Conservation (phyloP, 108 stramenopile genomes). For the Discostella pseudostelligera region DNA sequence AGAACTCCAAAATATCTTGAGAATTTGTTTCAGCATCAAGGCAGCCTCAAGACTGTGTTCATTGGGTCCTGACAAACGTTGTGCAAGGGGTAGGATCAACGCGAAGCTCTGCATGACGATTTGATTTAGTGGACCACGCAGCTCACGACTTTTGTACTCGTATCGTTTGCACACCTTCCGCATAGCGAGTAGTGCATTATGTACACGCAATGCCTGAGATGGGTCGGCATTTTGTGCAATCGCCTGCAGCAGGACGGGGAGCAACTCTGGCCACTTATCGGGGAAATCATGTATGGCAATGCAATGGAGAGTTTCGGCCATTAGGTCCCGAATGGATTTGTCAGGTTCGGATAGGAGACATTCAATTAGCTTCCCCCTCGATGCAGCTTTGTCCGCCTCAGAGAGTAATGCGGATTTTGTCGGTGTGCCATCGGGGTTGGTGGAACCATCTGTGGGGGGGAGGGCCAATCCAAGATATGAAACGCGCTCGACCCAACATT, state of each 20-base stretch:
- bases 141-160: conserved; percentile 94
- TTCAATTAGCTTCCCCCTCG: conserved; percentile 71
- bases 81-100: conserved; percentile 77
- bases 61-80: conserved; percentile 57
- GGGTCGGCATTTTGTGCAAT: conserved; percentile 70
- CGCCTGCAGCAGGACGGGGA: conserved; percentile 79
- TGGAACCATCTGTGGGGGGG: conserved; percentile 27
- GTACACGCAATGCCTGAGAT: conserved; percentile 71
- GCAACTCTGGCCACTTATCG: conserved; percentile 84
- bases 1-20: conserved; percentile 97
- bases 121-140: conserved; percentile 87
- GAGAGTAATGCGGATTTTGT: conserved; percentile 56
- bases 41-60: conserved; percentile 84
- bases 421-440: conserved; percentile 43
- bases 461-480: conserved; percentile 56
- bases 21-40: conserved; percentile 93
- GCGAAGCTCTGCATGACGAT: conserved; percentile 86
- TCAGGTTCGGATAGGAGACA: conserved; percentile 84
- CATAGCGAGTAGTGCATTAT: conserved; percentile 91
- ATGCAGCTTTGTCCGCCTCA: conserved; percentile 67
- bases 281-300: conserved; percentile 94
- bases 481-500: conserved; percentile 83
- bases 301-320: conserved; percentile 91
- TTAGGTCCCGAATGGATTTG: conserved; percentile 83
- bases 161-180: conserved; percentile 96